Evolutionary conservation across 176 grass and related monocot genomes (phyloP).

Genomic region (Thinopyrum elongatum): DNA sequence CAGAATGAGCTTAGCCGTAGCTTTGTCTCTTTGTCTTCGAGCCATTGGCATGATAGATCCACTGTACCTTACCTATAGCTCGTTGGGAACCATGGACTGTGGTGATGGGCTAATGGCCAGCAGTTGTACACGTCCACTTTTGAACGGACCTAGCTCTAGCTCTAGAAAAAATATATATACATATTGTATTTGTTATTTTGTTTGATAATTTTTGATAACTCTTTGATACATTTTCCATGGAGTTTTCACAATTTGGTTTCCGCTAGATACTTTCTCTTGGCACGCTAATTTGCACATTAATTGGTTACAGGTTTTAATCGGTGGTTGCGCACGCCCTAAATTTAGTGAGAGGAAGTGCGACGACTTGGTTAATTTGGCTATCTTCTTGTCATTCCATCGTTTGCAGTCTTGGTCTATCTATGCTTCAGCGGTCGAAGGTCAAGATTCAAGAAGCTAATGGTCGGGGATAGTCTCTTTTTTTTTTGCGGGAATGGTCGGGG

Average conservation of each 20-base stretch:
- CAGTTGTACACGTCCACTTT: slow-evolving; percentile 3
- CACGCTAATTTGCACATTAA: not conserved
- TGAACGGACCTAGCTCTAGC: not conserved
- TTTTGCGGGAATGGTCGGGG: no score
- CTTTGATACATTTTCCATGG: not conserved
- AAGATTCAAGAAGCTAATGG: no score
- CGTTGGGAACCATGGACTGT: not conserved
- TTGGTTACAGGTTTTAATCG: not conserved
- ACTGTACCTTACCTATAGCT: not conserved
- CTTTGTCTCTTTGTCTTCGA: not conserved
- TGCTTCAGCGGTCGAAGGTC: not conserved
- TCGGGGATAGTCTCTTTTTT: no score
- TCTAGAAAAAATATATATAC: not conserved
- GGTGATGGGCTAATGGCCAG: slow-evolving; percentile 6
- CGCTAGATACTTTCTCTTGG: no score
- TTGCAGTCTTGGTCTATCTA: not conserved
- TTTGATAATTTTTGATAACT: not conserved
- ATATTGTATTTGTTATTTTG: not conserved
- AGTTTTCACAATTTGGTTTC: not conserved
- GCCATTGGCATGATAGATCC: not conserved
- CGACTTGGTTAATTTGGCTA: not conserved
- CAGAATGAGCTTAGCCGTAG: not conserved
- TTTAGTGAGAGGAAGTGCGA: not conserved
- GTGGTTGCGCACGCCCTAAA: not conserved
- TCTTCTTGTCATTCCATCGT: not conserved